These are phyloP conservation scores for Castanea mollissima DNA, from an alignment of 306 rosid genomes.

Conservation along the genomic window DNA sequence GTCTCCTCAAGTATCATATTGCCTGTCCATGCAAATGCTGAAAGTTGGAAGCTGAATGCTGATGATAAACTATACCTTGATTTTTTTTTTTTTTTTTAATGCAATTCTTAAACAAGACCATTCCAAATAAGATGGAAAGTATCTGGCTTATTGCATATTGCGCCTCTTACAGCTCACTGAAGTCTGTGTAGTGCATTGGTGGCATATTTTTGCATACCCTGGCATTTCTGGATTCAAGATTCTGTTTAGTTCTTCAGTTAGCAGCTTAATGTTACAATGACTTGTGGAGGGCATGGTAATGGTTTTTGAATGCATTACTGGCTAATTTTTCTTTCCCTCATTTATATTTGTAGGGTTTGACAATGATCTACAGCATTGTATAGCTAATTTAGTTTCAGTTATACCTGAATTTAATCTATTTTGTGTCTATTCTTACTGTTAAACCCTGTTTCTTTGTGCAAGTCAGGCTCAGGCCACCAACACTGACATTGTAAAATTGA, in stretches of 20 bases:
- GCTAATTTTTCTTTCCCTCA: neutral
- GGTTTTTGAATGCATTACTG: neutral
- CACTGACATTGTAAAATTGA: neutral
- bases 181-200: neutral
- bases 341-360: neutral
- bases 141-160: neutral
- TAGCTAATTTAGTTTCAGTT: neutral
- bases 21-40: slow-evolving; percentile 34
- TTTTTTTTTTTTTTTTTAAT: slow-evolving; percentile 12
- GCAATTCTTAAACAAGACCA: slow-evolving; percentile 39
- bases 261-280: neutral
- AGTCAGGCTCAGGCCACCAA: neutral
- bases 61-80: slow-evolving; percentile 34
- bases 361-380: neutral
- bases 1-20: slow-evolving; percentile 41
- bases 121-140: slow-evolving; percentile 20
- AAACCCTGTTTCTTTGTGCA: neutral
- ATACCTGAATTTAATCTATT: neutral
- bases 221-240: neutral
- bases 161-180: neutral
- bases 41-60: slow-evolving; percentile 40
- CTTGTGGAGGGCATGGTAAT: neutral
- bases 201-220: neutral
- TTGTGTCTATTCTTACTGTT: neutral
- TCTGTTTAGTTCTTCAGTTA: neutral